Conservation (phyloP, 2,329 filamentous ascomycete species). For the Arthrobotrys megalospora region DNA sequence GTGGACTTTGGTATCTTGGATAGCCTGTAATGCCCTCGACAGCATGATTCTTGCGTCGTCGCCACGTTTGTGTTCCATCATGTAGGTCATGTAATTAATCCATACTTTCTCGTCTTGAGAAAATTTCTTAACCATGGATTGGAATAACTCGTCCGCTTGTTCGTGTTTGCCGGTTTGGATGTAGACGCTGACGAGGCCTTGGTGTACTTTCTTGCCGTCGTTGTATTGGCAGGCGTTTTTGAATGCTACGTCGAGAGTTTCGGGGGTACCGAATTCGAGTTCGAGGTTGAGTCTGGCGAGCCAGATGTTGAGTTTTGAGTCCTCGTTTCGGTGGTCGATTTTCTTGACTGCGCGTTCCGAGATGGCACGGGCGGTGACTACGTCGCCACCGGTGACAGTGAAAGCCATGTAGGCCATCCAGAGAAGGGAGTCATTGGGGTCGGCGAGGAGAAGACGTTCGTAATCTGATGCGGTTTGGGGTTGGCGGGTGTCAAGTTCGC, state of each 20-base stretch:
- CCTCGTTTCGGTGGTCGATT: conserved; percentile 89
- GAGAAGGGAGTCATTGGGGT: conserved; percentile 91
- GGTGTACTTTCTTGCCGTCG: conserved; percentile 88
- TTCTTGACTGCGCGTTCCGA: conserved; percentile 91
- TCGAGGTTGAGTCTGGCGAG: conserved; percentile 94
- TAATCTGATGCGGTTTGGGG: conserved; percentile 93
- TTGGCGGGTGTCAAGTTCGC: conserved; percentile 88
- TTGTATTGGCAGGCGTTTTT: conserved; percentile 94
- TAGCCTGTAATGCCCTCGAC: conserved; percentile 85
- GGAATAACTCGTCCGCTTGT: conserved; percentile 91
- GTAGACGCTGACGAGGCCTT: conserved; percentile 92
- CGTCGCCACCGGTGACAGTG: conserved; percentile 91
- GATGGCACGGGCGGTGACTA: conserved; percentile 88
- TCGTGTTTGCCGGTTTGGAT: conserved; percentile 90
- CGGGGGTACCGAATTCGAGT: conserved; percentile 87
- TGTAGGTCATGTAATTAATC: conserved; percentile 94
- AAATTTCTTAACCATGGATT: conserved; percentile 88
- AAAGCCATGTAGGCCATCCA: conserved; percentile 99
- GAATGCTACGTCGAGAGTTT: conserved; percentile 87
- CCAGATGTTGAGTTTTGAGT: conserved; percentile 88
- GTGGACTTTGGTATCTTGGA: conserved; percentile 76
- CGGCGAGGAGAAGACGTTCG: conserved; percentile 90
- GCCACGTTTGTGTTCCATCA: conserved; percentile 77
- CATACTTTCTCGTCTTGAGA: conserved; percentile 84
- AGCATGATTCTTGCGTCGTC: conserved; percentile 84